These are phyloP conservation scores for Phalaenopsis aphrodite DNA, from an alignment of 106 monocot genomes.

Conservation along the genomic window DNA sequence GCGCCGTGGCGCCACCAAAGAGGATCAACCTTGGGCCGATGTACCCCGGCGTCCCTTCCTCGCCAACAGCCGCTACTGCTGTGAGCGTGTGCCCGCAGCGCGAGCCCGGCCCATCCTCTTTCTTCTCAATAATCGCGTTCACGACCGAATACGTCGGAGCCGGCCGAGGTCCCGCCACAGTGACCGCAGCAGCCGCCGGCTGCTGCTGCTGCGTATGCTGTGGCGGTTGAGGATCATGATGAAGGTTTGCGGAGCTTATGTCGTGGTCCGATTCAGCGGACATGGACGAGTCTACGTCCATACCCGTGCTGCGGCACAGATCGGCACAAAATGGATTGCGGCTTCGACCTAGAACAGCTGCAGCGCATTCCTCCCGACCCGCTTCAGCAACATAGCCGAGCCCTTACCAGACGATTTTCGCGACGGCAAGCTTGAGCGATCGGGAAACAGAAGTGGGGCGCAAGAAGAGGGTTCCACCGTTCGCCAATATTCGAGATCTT, in stretches of 20 bases:
- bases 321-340: background rate
- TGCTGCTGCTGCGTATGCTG: conserved; percentile 14
- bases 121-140: conserved; percentile 69
- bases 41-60: conserved; percentile 72
- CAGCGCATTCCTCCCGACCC: conserved; percentile 1
- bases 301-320: background rate
- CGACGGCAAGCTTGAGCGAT: background rate
- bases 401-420: background rate
- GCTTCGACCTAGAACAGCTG: background rate
- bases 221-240: conserved; percentile 6
- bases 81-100: conserved; percentile 97
- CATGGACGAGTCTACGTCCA: conserved; percentile 49
- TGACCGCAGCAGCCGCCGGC: conserved; percentile 23
- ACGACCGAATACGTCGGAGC: conserved; percentile 70
- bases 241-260: conserved; percentile 8
- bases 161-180: conserved; percentile 53
- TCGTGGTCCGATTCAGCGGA: conserved; percentile 34
- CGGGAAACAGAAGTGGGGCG: background rate
- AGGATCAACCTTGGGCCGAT: conserved; percentile 80
- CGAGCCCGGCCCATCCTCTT: conserved; percentile 89
- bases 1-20: conserved; percentile 92
- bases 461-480: background rate
- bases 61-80: conserved; percentile 71
- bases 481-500: background rate
- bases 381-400: background rate